These are phyloP conservation scores for Claviceps pusilla DNA, from an alignment of 2,329 filamentous ascomycete species.

Conservation along the genomic window DNA sequence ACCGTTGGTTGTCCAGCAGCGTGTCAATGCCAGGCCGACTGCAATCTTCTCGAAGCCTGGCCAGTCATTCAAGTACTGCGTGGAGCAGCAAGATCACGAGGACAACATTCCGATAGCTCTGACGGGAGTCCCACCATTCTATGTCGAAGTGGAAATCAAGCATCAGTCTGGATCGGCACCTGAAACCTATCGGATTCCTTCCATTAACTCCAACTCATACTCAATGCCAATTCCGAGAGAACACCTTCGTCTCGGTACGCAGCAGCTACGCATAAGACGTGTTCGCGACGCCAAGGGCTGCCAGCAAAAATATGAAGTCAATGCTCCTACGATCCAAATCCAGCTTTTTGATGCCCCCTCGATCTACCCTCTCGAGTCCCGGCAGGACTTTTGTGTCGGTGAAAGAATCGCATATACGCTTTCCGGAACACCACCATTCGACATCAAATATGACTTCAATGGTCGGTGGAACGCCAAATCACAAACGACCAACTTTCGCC, in stretches of 20 bases:
- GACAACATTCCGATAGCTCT: constrained; percentile 80
- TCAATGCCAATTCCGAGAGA: constrained; percentile 73
- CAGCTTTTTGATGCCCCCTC: constrained; percentile 86
- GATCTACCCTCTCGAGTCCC: constrained; percentile 74
- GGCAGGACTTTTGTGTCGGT: constrained; percentile 84
- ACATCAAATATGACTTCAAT: constrained; percentile 82
- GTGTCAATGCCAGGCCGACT: constrained; percentile 67
- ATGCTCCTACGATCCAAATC: constrained; percentile 67
- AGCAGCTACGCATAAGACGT: constrained; percentile 76
- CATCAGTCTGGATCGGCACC: constrained; percentile 69
- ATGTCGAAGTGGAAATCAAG: constrained; percentile 82
- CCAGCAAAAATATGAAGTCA: constrained; percentile 58
- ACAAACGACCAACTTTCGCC: constrained; percentile 70
- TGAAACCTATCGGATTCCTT: constrained; percentile 67
- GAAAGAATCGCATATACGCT: constrained; percentile 87
- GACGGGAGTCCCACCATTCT: constrained; percentile 74
- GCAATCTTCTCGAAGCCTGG: constrained; percentile 74
- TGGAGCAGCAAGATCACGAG: constrained; percentile 64
- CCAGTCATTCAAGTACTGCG: constrained; percentile 90
- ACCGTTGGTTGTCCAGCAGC: constrained; percentile 61
- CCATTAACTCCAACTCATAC: constrained; percentile 60
- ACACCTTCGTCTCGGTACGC: constrained; percentile 74
- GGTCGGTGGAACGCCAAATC: constrained; percentile 67
- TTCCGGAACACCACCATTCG: constrained; percentile 80
- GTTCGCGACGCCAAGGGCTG: constrained; percentile 81